A percentile compares a stretch with the other conserved stretches of the same genome.
Evolutionary conservation across 805 yeast genomes (phyloP).

Genomic region (Dipodascopsis uninucleata): DNA sequence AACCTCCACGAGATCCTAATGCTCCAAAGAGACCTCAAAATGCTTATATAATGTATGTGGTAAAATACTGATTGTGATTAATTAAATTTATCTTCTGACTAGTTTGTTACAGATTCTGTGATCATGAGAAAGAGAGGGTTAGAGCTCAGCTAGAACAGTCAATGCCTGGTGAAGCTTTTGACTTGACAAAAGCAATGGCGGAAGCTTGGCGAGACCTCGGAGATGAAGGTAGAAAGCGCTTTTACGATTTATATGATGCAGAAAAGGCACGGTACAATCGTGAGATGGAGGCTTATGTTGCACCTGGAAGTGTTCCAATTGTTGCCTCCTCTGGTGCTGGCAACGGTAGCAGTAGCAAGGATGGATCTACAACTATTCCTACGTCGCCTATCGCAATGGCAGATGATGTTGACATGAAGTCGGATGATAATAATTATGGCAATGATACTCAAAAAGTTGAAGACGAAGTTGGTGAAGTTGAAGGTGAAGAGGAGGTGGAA

Average conservation of each 20-base stretch:
- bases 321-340: background rate
- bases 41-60: conserved; percentile 61
- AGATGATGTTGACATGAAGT: background rate
- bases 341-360: conserved; percentile 4
- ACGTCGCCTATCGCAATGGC: background rate
- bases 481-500: conserved; percentile 23
- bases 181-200: conserved; percentile 72
- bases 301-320: conserved; percentile 18
- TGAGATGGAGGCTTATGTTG: conserved; percentile 53
- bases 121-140: conserved; percentile 71
- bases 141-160: conserved; percentile 51
- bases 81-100: conserved; percentile 4
- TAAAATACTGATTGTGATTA: background rate
- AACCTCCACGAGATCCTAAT: conserved; percentile 67
- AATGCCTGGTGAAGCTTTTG: conserved; percentile 47
- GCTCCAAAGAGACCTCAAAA: conserved; percentile 87
- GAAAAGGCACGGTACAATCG: conserved; percentile 71
- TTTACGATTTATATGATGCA: conserved; percentile 68
- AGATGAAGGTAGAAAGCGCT: conserved; percentile 67
- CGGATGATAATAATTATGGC: background rate
- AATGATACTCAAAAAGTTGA: conserved; percentile 6
- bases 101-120: conserved; percentile 54
- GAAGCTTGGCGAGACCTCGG: conserved; percentile 80
- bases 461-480: conserved; percentile 10
- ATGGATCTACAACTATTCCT: background rate